These are phyloP conservation scores for Annona squamosa DNA, from an alignment of 164 flowering plant genomes.

Conservation along the genomic window DNA sequence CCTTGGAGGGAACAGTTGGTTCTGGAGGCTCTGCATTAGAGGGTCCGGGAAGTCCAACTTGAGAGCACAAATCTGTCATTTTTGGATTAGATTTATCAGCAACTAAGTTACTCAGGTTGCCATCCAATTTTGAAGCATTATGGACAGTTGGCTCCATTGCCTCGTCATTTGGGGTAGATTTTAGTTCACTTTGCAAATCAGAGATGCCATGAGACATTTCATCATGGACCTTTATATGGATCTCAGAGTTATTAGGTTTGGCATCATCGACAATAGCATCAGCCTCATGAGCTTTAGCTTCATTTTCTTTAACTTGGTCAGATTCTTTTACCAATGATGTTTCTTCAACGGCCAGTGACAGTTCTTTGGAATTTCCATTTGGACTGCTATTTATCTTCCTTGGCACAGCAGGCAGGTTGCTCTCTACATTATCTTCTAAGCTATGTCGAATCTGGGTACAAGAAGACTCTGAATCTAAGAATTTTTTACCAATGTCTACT, in stretches of 20 bases:
- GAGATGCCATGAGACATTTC: conserved; percentile 21
- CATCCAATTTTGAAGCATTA: conserved; percentile 23
- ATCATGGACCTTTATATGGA: conserved; percentile 26
- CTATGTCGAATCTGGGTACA: conserved; percentile 31
- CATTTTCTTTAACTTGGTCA: conserved; percentile 24
- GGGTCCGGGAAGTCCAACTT: conserved; percentile 14
- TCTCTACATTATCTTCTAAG: conserved; percentile 37
- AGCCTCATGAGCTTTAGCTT: conserved; percentile 21
- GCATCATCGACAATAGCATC: conserved; percentile 16
- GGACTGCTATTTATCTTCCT: conserved; percentile 22
- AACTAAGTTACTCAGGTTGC: conserved; percentile 9
- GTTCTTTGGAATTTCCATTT: conserved; percentile 31
- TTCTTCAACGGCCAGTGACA: conserved; percentile 21
- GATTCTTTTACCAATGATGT: conserved; percentile 14
- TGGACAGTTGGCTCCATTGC: conserved; percentile 18
- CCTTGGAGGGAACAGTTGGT: conserved; percentile 18
- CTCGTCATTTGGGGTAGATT: conserved; percentile 13
- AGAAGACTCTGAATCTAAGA: conserved; percentile 59
- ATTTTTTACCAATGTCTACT: conserved; percentile 28
- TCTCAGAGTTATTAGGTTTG: conserved; percentile 21
- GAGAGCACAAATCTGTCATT: conserved; percentile 16
- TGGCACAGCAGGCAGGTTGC: conserved; percentile 26
- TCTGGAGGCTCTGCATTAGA: conserved; percentile 23
- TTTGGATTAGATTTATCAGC: conserved; percentile 16
- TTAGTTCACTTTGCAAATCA: conserved; percentile 24